Conservation (phyloP, 345 rosid species). For the Pelargonium nanum region DNA sequence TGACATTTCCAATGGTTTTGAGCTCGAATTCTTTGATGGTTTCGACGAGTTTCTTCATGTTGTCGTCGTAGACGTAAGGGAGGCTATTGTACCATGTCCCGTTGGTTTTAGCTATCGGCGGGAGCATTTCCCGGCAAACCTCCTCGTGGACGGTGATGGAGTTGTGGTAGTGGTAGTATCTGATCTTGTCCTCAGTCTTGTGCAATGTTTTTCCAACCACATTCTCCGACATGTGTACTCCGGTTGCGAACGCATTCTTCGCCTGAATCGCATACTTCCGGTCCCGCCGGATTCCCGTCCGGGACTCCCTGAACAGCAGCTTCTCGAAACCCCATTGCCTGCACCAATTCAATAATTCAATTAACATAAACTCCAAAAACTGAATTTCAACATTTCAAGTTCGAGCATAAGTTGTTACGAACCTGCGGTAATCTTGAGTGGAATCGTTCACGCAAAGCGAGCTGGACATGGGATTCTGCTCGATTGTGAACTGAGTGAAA, state of each 20-base stretch:
- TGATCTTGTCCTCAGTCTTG: constrained; percentile 64
- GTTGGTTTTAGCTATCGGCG: constrained; percentile 36
- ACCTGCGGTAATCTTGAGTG: constrained; percentile 48
- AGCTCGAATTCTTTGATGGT: constrained; percentile 56
- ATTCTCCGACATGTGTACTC: constrained; percentile 93
- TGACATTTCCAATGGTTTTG: constrained; percentile 26
- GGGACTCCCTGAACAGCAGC: constrained; percentile 59
- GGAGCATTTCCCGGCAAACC: constrained; percentile 50
- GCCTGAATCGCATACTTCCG: constrained; percentile 87
- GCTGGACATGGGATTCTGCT: constrained; percentile 84
- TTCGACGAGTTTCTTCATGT: constrained; percentile 50
- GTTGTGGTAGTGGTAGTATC: constrained; percentile 76
- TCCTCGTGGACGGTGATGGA: constrained; percentile 50
- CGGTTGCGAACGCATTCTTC: constrained; percentile 66
- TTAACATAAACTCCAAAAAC: no score
- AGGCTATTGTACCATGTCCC: constrained; percentile 45
- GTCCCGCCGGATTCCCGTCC: constrained; percentile 61
- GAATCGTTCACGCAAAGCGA: constrained; percentile 64
- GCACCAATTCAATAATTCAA: constrained; percentile 2
- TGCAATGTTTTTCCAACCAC: constrained; percentile 61
- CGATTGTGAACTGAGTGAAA: constrained; percentile 76
- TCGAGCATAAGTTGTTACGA: neutral
- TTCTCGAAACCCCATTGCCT: constrained; percentile 97
- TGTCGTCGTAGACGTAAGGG: constrained; percentile 62
- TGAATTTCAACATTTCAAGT: constrained; percentile 1